A percentile compares a stretch with the other conserved stretches of the same genome.
These are phyloP conservation scores for Sesbania bispinosa DNA, from an alignment of 306 rosid species.

Conservation along the genomic window DNA sequence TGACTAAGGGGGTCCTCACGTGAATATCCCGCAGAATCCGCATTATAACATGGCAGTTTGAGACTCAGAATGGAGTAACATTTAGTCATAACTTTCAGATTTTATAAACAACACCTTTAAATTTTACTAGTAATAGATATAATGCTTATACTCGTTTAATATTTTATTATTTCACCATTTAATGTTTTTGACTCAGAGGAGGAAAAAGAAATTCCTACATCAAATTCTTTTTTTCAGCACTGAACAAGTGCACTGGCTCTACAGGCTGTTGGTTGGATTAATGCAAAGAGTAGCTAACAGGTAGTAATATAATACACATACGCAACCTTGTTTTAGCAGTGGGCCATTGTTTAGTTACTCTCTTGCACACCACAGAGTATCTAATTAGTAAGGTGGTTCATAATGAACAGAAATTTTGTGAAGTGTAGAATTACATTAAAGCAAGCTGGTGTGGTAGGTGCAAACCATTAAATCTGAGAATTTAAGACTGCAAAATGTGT, in stretches of 20 bases:
- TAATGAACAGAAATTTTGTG: neutral
- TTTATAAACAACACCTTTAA: no score
- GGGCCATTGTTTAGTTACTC: neutral
- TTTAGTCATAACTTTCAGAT: no score
- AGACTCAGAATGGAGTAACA: no score
- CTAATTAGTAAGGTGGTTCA: no score
- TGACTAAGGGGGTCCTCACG: no score
- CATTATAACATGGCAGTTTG: no score
- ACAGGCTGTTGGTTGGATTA: no score
- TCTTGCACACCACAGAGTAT: no score
- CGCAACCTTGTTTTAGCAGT: neutral
- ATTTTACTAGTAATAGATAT: neutral
- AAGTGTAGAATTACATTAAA: neutral
- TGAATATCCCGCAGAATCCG: no score
- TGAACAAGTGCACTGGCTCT: conserved; percentile 7
- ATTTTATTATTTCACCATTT: neutral
- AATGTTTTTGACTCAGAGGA: neutral
- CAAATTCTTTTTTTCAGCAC: conserved; percentile 3
- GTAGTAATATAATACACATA: neutral
- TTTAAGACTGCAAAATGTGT: neutral
- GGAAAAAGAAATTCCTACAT: conserved; percentile 7
- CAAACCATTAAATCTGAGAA: neutral
- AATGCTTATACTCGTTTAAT: neutral
- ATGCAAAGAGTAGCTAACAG: neutral
- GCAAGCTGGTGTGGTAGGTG: no score